Percentiles rank a stretch among this genome's conserved stretches.
Conservation (phyloP, 2,329 filamentous ascomycete species). For the Atkinsonella texensis region DNA sequence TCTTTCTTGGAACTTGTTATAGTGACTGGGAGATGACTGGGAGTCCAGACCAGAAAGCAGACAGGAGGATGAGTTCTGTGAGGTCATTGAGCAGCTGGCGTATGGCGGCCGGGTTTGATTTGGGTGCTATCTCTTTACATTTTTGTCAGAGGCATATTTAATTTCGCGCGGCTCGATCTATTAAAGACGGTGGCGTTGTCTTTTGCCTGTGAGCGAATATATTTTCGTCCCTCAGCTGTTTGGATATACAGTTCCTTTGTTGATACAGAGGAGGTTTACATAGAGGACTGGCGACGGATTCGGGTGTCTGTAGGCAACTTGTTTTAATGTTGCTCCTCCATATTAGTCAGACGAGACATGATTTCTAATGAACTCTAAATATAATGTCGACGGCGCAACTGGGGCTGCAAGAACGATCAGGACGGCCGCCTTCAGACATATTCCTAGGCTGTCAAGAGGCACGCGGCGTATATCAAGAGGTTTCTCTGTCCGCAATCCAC, state of each 20-base stretch:
- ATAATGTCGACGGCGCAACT: neutral
- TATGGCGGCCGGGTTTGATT: neutral
- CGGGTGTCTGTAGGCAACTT: neutral
- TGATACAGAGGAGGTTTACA: neutral
- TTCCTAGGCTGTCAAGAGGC: too few species aligned
- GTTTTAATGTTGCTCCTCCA: neutral
- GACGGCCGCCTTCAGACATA: neutral
- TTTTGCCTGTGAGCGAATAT: neutral
- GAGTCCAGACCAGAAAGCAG: too few species aligned
- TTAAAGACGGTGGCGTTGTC: neutral
- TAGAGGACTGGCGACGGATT: neutral
- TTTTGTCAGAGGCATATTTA: neutral
- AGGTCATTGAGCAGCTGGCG: too few species aligned
- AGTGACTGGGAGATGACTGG: too few species aligned
- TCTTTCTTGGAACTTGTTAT: too few species aligned
- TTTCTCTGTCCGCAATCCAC: too few species aligned
- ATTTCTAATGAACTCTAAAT: neutral
- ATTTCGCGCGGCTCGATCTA: neutral
- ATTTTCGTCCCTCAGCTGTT: neutral
- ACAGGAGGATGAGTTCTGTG: too few species aligned
- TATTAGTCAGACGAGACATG: slow-evolving; percentile 2
- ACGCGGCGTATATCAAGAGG: too few species aligned
- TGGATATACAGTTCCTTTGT: neutral
- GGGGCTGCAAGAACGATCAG: neutral
- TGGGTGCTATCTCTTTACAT: neutral